Percentiles rank a stretch among this genome's conserved stretches.
These are phyloP conservation scores for Ophiostoma piceae DNA, from an alignment of 2,329 filamentous ascomycete species.

Conservation along the genomic window DNA sequence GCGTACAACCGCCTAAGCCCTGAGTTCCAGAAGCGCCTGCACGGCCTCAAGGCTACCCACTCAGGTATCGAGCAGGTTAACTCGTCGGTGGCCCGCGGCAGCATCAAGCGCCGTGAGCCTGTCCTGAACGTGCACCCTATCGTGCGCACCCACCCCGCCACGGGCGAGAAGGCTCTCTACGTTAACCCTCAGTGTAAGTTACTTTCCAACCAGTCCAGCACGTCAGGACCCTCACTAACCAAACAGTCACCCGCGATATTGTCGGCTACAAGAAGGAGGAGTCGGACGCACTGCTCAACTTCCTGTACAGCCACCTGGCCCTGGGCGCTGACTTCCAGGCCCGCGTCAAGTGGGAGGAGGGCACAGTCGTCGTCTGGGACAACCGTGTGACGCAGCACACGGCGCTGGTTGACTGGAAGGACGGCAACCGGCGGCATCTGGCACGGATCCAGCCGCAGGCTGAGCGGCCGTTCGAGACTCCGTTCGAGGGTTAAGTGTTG, in stretches of 20 bases:
- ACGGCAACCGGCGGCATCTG: conserved; percentile 70
- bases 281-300: conserved; percentile 69
- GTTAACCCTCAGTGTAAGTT: conserved; percentile 74
- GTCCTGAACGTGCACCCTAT: conserved; percentile 70
- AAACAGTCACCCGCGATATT: conserved; percentile 68
- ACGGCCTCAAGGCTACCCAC: conserved; percentile 75
- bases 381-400: conserved; percentile 76
- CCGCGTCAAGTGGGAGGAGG: conserved; percentile 69
- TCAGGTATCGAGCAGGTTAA: conserved; percentile 77
- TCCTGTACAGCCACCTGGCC: conserved; percentile 70
- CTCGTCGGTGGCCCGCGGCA: conserved; percentile 59
- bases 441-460: conserved; percentile 80
- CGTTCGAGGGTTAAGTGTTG: conserved; percentile 37
- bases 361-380: conserved; percentile 84
- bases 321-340: conserved; percentile 67
- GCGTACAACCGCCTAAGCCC: conserved; percentile 72
- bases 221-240: not conserved
- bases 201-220: not conserved
- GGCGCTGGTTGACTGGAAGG: conserved; percentile 75
- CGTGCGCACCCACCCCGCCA: conserved; percentile 73
- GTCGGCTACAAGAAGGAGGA: conserved; percentile 84
- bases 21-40: conserved; percentile 69
- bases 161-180: conserved; percentile 77
- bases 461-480: conserved; percentile 69
- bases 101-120: conserved; percentile 67